Percentiles rank a stretch among this genome's conserved stretches.
Evolutionary conservation across 148 eudicot species (phyloP).

Genomic region (Limonium bicolor): DNA sequence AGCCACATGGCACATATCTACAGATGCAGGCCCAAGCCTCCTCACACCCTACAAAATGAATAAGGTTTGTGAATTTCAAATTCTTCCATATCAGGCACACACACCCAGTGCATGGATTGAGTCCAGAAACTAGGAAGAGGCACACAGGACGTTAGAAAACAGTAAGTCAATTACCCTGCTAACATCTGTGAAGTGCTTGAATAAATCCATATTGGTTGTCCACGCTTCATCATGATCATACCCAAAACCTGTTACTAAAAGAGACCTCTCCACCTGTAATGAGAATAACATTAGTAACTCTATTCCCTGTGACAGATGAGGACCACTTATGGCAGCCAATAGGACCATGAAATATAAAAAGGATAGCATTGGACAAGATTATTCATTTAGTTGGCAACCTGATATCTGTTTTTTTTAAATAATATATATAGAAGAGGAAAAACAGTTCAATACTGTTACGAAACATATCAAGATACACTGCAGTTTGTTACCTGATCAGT

Average conservation of each 20-base stretch:
- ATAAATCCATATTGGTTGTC: slow-evolving; percentile 70
- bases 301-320: no score
- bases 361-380: no score
- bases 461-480: slow-evolving; percentile 1
- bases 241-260: slow-evolving; percentile 90
- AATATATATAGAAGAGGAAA: neutral
- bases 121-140: no score
- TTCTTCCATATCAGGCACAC: neutral
- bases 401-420: neutral
- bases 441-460: neutral
- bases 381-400: no score
- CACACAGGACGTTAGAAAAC: no score
- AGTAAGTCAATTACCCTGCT: slow-evolving; percentile 98
- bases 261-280: slow-evolving; percentile 65
- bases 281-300: neutral
- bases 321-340: no score
- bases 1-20: slow-evolving; percentile 98
- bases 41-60: slow-evolving; percentile 55
- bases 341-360: no score
- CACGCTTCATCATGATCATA: slow-evolving; percentile 96
- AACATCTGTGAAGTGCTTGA: slow-evolving; percentile 81
- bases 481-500: slow-evolving; percentile 68
- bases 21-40: slow-evolving; percentile 96
- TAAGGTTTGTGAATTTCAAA: no score
- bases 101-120: no score